phyloP scores from a whole-genome alignment of 2,329 filamentous ascomycete genomes.

The Beauveria bassiana region DNA sequence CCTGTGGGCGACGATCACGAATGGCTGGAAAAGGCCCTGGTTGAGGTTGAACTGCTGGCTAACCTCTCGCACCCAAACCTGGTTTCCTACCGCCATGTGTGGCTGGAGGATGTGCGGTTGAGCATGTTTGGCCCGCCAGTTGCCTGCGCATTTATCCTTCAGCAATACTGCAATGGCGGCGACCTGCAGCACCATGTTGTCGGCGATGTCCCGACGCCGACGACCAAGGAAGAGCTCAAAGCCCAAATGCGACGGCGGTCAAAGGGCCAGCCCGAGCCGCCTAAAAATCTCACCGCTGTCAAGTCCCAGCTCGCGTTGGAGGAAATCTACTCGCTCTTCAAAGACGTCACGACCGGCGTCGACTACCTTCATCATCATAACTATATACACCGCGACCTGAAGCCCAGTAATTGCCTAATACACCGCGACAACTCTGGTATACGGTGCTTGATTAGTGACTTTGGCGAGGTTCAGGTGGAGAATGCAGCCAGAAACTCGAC shows the following conservation, averaged over 20 bases:
- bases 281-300: slow-evolving; percentile 36
- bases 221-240: slow-evolving; percentile 79
- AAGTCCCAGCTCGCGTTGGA: slow-evolving; percentile 59
- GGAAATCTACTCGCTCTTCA: slow-evolving; percentile 94
- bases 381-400: slow-evolving; percentile 93
- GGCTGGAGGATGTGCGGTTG: slow-evolving; percentile 83
- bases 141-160: slow-evolving; percentile 91
- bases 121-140: slow-evolving; percentile 85
- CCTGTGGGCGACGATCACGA: slow-evolving; percentile 90
- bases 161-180: slow-evolving; percentile 94
- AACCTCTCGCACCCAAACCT: slow-evolving; percentile 90
- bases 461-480: slow-evolving; percentile 89
- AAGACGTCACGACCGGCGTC: slow-evolving; percentile 86
- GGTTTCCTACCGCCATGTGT: slow-evolving; percentile 94
- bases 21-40: slow-evolving; percentile 88
- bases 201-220: slow-evolving; percentile 53
- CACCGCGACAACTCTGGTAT: slow-evolving; percentile 66
- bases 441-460: slow-evolving; percentile 88
- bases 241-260: slow-evolving; percentile 78
- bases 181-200: slow-evolving; percentile 84
- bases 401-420: slow-evolving; percentile 89
- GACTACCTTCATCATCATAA: slow-evolving; percentile 84
- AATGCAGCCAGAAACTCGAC: slow-evolving; percentile 79
- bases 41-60: slow-evolving; percentile 88
- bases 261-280: slow-evolving; percentile 63